phyloP scores from a whole-genome alignment of 129 eudicot species.

The Logfia minima region DNA sequence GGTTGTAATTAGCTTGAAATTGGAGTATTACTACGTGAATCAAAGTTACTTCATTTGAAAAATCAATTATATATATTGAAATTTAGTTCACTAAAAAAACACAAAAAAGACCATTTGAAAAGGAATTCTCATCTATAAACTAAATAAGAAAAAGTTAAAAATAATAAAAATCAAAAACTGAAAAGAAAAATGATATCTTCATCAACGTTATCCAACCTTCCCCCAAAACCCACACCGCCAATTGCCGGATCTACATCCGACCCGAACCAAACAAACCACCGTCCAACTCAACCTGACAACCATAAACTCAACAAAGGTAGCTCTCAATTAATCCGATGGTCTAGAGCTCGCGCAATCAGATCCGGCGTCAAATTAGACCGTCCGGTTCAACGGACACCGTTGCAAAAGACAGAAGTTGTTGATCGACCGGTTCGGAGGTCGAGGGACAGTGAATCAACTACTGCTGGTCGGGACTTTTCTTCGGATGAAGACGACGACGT shows the following conservation, averaged over 20 bases:
- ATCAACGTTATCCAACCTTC: constrained; percentile 36
- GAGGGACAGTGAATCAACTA: constrained; percentile 9
- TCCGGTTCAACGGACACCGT: neutral
- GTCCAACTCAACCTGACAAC: constrained; percentile 37
- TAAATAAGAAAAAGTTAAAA: neutral
- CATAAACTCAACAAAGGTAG: constrained; percentile 55
- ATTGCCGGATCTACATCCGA: constrained; percentile 32
- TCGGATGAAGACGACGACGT: constrained; percentile 36
- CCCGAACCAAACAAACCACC: constrained; percentile 27
- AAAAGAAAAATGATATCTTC: constrained; percentile 38
- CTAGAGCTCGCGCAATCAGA: constrained; percentile 69
- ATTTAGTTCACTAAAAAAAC: too few species aligned
- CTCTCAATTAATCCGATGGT: constrained; percentile 78
- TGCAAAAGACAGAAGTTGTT: constrained; percentile 1
- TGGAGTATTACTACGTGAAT: too few species aligned
- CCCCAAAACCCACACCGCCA: constrained; percentile 28
- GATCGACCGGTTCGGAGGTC: constrained; percentile 19
- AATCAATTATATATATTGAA: too few species aligned
- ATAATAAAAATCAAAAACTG: neutral
- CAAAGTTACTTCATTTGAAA: too few species aligned
- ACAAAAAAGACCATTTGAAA: too few species aligned
- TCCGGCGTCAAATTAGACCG: constrained; percentile 79
- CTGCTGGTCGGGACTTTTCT: neutral
- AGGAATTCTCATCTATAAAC: too few species aligned
- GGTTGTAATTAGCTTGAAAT: too few species aligned